Evolutionary conservation across 768 basidiomycete genomes (phyloP), one percentile per base, ranked within the genome.

Genomic region (Brasilioporus rufonigricans): DNA sequence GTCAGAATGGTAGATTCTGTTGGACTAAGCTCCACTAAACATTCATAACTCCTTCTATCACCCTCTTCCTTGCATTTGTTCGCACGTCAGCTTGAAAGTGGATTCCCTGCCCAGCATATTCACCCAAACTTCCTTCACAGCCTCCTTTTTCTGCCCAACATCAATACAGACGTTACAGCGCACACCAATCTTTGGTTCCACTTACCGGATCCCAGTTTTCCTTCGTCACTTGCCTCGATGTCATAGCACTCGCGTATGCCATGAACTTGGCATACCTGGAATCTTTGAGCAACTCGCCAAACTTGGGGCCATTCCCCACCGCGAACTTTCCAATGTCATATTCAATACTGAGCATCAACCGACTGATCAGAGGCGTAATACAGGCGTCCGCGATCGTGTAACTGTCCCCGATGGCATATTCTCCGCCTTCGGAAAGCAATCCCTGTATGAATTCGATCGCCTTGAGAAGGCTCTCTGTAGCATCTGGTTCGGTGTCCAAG

Each of bases 361-460:
- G 73, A 6, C 75, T 80, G 24, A 86, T 63, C 74, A 83, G 82
- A 4, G 86, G 85, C 9, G 76, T 73, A 27, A 86, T 65, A 1
- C 80, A 79, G 14, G 79, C 79, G 57, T 86, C 86, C 10, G 85
- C 85, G 50, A 80, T 79, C 39, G 78, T 82, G 64, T 76, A 87
- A 49, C 78, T 72, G 29, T 72, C 61, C 13, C 73, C 74, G 18
- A 74, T 55, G 3, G 63, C 61, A 32, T 61, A 58, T 61, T 55
- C 78, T 44, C 70, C 80, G 0, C 44, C 57, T 32, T 80, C 78
- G 1, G 79, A 76, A 32, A 87, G 74, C 19, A 81, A 70, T 5
- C 55, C 60, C 64, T 86, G 83, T 21, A 86, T 53, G 13, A 67
- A 63, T 43, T 81, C 77, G 48, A 86, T 63, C 0, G 66, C 80